These are phyloP conservation scores for Microthlaspi erraticum DNA, from an alignment of 345 rosid species.

Conservation along the genomic window DNA sequence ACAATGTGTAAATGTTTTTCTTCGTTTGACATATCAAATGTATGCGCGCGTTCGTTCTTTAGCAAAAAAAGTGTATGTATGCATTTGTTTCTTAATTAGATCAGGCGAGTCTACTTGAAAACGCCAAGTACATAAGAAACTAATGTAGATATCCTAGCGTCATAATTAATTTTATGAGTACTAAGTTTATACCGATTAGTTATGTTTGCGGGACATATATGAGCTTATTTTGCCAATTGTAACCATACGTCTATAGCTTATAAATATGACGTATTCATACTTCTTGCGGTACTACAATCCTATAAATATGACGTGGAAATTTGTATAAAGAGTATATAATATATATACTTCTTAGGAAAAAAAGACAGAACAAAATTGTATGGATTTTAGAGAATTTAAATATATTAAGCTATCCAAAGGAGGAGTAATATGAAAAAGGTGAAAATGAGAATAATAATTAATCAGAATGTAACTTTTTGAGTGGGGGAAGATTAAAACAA, in stretches of 20 bases:
- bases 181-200: background rate
- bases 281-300: no score
- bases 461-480: conserved; percentile 33
- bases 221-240: background rate
- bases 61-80: background rate
- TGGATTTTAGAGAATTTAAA: conserved; percentile 2
- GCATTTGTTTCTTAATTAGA: conserved; percentile 6
- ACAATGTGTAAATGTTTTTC: background rate
- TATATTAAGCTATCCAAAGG: background rate
- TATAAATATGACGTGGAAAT: background rate
- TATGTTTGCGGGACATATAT: background rate
- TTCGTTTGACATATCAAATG: background rate
- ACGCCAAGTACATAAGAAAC: conserved; percentile 6
- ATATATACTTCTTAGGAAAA: background rate
- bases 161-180: no score
- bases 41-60: background rate
- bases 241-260: background rate
- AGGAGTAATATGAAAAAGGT: conserved; percentile 41
- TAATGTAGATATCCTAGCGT: background rate
- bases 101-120: background rate
- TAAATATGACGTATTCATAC: background rate
- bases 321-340: background rate
- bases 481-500: conserved; percentile 46
- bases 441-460: conserved; percentile 35
- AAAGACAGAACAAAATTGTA: background rate